Base-by-base conservation (phyloP, 176 grass and related monocot species). In the Paspalum notatum region DNA sequence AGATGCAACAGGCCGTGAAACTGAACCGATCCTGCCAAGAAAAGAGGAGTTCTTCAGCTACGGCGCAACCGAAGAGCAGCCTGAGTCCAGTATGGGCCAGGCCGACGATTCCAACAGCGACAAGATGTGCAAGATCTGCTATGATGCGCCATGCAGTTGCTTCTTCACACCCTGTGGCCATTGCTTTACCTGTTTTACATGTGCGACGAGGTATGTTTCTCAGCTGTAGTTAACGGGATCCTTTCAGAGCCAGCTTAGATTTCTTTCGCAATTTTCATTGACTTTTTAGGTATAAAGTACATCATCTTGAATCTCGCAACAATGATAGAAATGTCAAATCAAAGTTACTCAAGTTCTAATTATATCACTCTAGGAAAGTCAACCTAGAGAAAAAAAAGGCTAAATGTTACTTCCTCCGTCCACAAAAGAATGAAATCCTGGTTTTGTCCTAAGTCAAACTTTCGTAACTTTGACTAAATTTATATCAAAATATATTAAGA, bases 161-260 rank as follows among this genome's bases (percentile, higher is more conserved):
- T 68, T 68, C 82, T 84, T 84, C 2, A 68, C 76, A 82, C 69
- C 68, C 14, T 53, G 79, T 21, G 26, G 55, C 12, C 82, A 84
- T 18, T 43, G 61, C 64, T 62, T 64, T 39, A 52, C 69, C n/a
- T 82, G 70, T 14, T 74, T 74, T 52, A 39, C 82, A 9, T 49
- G 82, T 68, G 82, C 72, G 59, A 67, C 4, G 49, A 84, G 62
- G 72, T 84, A 52, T 6, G 7, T 39, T 16, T 22, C 53, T 58
- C 16, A 57, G 68, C n/a, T 12, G 0, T 15, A 2, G 32, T 32
- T 25, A 76, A 16, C 12, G 74, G 2, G 17, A 5, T 63, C 16
- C 1, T 0, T 63, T 62, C 32, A 27, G 10, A 51, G 32, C 16
- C 10, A 9, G 46, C 27, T 25, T 54, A 15, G 26, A 40, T 79